Percentiles rank a stretch among this genome's conserved stretches.
phyloP scores from a whole-genome alignment of 441 rosid genomes.

The Populus tomentosa region DNA sequence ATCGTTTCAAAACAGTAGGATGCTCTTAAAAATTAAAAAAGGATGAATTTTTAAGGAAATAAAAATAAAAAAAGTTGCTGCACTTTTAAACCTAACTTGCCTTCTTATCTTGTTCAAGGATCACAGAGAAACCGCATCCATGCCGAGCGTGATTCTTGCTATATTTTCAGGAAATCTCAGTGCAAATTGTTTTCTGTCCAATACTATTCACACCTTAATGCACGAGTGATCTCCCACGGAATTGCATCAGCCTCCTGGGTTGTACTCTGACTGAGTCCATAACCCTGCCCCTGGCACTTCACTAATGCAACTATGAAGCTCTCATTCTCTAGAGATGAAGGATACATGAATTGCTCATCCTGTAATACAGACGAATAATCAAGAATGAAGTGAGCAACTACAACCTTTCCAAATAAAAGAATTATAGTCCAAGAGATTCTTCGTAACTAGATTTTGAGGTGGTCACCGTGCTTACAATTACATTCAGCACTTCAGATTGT shows the following conservation, averaged over 20 bases:
- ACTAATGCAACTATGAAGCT: conserved; percentile 67
- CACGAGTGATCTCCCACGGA: conserved; percentile 82
- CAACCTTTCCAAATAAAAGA: background rate
- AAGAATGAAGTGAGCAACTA: background rate
- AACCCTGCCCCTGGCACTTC: conserved; percentile 34
- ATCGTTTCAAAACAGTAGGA: background rate
- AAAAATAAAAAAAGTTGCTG: background rate
- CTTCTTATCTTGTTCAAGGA: background rate
- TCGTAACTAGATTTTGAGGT: background rate
- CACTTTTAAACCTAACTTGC: background rate
- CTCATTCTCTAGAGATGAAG: conserved; percentile 68
- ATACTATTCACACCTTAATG: conserved; percentile 42
- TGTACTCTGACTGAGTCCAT: conserved; percentile 14
- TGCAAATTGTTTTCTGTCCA: background rate
- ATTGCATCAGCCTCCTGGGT: conserved; percentile 24
- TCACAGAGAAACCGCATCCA: background rate
- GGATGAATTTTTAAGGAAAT: background rate
- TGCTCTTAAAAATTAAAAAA: background rate
- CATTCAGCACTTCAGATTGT: background rate
- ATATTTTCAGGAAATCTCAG: background rate
- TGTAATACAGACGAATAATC: conserved; percentile 20
- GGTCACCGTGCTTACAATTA: background rate
- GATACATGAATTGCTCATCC: conserved; percentile 83
- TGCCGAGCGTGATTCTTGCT: background rate
- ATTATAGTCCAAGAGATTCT: background rate